These are phyloP conservation scores for Lindgomyces ingoldianus DNA, from an alignment of 495 filamentous ascomycete species.

Conservation along the genomic window DNA sequence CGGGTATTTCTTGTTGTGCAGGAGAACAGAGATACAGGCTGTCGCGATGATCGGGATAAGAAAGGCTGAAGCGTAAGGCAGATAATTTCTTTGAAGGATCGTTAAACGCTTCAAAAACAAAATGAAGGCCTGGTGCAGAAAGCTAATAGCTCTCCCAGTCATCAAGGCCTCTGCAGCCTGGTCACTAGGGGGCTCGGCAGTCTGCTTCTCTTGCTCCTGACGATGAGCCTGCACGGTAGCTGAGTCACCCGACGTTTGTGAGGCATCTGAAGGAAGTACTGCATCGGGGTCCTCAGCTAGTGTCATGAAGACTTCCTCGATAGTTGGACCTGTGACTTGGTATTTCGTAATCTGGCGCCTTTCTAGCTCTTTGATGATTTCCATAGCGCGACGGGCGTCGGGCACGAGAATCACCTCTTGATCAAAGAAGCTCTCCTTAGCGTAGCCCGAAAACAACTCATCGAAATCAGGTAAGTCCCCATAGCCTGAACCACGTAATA, in stretches of 20 bases:
- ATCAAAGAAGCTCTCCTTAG: conserved; percentile 63
- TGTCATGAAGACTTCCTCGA: conserved; percentile 84
- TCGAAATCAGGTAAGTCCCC: conserved; percentile 53
- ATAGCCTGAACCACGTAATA: conserved; percentile 55
- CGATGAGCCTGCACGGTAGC: background rate
- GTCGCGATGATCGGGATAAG: conserved; percentile 73
- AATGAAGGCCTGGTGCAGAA: conserved; percentile 64
- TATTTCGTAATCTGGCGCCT: conserved; percentile 64
- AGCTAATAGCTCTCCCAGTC: conserved; percentile 60
- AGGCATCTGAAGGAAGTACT: background rate
- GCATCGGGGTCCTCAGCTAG: conserved; percentile 63
- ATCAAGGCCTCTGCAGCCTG: conserved; percentile 2
- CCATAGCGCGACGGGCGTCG: conserved; percentile 63
- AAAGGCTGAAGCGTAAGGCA: conserved; percentile 70
- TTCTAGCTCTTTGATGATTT: conserved; percentile 67
- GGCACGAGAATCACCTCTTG: conserved; percentile 66
- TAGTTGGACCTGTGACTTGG: conserved; percentile 77
- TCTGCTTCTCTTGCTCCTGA: conserved; percentile 7
- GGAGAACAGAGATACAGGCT: conserved; percentile 68
- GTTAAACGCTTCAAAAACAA: conserved; percentile 78
- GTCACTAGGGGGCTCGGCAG: background rate
- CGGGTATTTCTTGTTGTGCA: conserved; percentile 56
- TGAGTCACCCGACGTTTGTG: background rate
- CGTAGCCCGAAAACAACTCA: conserved; percentile 48
- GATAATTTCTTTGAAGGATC: conserved; percentile 70